Base-by-base conservation (phyloP, 2,329 filamentous ascomycete species). In the Ustulina deusta region DNA sequence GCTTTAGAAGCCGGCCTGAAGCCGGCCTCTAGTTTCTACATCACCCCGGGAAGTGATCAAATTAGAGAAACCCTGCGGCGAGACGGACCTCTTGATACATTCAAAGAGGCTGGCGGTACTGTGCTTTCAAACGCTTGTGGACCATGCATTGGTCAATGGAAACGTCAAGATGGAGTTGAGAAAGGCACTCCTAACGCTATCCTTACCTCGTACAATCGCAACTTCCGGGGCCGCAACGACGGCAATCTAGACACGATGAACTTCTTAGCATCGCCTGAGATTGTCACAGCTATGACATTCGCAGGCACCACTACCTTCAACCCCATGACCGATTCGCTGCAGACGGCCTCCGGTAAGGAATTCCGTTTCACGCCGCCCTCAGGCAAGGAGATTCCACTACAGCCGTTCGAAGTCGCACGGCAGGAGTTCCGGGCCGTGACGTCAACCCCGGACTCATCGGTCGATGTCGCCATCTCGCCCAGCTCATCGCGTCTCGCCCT, bases 201-300 rank as follows among this genome's bases (percentile, higher is more conserved):
- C 75, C 89, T 99, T 76, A 95, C 94, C 10, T 97, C 94, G 0
- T 99, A 97, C 85, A 99, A 99, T 86, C 93, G 96, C 69, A 99
- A 99, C 83, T 99, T 99, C 85, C 93, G 93, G 58, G 95, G 93
- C 69, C 92, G 96, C 72, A 99, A 99, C 79, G 96, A 99, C 78
- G 96, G 96, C 70, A 99, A 99, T 84, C 90, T 93, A 25, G 90
- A 91, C 48, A 99, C 96, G 9, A 97, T 98, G 94, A 99, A 98
- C 86, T 99, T 99, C 83, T 88, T 99, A 60, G 95, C 96, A 10
- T 97, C 94, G 0, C 96, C 96, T 6, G 96, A 99, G 81, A 89
- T 99, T 65, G 96, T 99, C 70, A 98, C 96, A 4, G 96, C 96
- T 58, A 95, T 99, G 90, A 89, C 93, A 13, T 99, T 97, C 81